Percentiles rank a stretch among this genome's conserved stretches.
phyloP scores from a whole-genome alignment of 129 eudicot genomes.

The Flaveria linearis region DNA sequence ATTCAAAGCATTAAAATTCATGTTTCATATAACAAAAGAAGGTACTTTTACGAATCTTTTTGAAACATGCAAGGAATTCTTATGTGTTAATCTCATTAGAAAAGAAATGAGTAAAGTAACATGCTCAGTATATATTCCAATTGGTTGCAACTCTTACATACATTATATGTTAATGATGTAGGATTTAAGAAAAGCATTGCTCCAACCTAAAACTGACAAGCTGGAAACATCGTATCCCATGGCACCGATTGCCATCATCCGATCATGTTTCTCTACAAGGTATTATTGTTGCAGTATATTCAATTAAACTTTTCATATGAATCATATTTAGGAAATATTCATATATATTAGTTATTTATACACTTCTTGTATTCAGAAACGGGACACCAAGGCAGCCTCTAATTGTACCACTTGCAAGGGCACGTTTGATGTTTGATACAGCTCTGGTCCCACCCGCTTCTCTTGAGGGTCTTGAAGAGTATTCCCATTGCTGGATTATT shows the following conservation, averaged over 20 bases:
- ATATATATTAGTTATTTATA: background rate
- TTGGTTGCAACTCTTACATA: slow-evolving; percentile 13
- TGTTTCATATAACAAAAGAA: slow-evolving; percentile 13
- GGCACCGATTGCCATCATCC: slow-evolving; percentile 66
- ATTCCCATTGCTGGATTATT: slow-evolving; percentile 94
- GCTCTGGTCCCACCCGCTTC: slow-evolving; percentile 85
- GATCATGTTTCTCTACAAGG: slow-evolving; percentile 93
- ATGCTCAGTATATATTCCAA: background rate
- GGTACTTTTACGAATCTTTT: background rate
- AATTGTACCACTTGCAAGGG: slow-evolving; percentile 94
- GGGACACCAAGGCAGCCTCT: slow-evolving; percentile 99
- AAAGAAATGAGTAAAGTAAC: background rate
- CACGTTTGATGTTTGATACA: slow-evolving; percentile 65
- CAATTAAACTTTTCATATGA: background rate
- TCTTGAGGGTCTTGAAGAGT: slow-evolving; percentile 90
- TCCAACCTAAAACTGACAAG: slow-evolving; percentile 41
- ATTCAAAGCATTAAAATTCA: background rate
- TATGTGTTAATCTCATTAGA: background rate
- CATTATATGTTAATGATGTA: slow-evolving; percentile 31
- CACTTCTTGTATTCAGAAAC: slow-evolving; percentile 46
- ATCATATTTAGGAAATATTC: background rate
- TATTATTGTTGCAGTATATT: slow-evolving; percentile 21
- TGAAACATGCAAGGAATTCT: background rate
- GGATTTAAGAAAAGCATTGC: slow-evolving; percentile 74
- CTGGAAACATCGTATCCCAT: slow-evolving; percentile 62